phyloP scores from a whole-genome alignment of 306 rosid species.

The Gleditsia sinensis region DNA sequence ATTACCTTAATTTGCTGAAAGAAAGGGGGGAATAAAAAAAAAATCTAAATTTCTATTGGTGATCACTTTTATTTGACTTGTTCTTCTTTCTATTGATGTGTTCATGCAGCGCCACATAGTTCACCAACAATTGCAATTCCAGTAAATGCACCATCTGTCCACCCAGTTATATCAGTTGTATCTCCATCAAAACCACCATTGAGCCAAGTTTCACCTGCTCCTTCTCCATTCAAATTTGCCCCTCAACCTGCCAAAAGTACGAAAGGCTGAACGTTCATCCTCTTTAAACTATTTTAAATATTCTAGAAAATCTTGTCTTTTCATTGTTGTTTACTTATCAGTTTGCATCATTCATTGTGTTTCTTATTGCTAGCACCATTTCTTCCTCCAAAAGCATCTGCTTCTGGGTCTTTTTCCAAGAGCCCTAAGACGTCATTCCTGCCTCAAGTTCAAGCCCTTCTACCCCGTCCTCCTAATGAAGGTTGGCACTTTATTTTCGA shows the following conservation, averaged over 20 bases:
- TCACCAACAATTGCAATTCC: conserved; percentile 48
- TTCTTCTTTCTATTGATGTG: conserved; percentile 16
- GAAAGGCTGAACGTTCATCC: conserved; percentile 32
- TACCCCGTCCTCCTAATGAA: conserved; percentile 87
- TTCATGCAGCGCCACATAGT: conserved; percentile 42
- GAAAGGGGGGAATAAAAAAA: background rate
- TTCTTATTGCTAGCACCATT: conserved; percentile 32
- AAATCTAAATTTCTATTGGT: background rate
- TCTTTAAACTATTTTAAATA: background rate
- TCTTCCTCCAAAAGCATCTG: conserved; percentile 49
- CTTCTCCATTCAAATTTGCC: conserved; percentile 43
- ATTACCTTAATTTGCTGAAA: conserved; percentile 2
- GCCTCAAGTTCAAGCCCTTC: conserved; percentile 59
- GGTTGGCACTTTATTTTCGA: conserved; percentile 46
- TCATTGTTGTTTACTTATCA: conserved; percentile 3
- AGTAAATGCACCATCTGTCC: conserved; percentile 36
- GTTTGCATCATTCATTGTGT: conserved; percentile 21
- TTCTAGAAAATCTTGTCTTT: background rate
- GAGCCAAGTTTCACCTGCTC: conserved; percentile 49
- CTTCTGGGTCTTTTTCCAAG: conserved; percentile 36
- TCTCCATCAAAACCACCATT: conserved; percentile 43
- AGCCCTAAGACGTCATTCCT: conserved; percentile 43
- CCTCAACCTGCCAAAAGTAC: conserved; percentile 49
- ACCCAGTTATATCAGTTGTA: conserved; percentile 40
- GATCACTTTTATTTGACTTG: conserved; percentile 9